These are phyloP conservation scores for Punctularia strigosozonata DNA, from an alignment of 768 basidiomycete species.

Conservation along the genomic window DNA sequence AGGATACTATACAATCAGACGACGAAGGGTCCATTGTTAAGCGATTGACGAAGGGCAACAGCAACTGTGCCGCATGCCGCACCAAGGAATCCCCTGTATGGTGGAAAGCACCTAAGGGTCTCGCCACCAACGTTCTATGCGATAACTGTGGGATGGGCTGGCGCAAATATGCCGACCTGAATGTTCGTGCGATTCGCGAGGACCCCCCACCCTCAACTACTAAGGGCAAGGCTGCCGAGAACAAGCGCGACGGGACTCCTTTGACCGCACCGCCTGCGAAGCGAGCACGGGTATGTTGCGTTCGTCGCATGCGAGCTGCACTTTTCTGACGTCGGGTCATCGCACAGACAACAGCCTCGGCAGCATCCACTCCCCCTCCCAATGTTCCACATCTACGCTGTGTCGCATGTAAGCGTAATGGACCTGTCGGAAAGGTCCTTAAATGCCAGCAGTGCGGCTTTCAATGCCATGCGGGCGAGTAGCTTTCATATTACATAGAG, in stretches of 20 bases:
- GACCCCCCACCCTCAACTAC: conserved; percentile 36
- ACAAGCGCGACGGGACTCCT: conserved; percentile 55
- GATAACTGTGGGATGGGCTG: conserved; percentile 80
- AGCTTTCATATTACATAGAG: background rate
- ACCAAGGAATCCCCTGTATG: conserved; percentile 69
- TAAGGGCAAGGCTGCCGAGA: conserved; percentile 21
- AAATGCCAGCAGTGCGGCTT: conserved; percentile 76
- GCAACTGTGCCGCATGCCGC: conserved; percentile 74
- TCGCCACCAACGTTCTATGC: conserved; percentile 70
- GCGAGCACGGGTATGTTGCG: conserved; percentile 42
- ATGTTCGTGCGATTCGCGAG: conserved; percentile 60
- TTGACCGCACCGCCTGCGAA: conserved; percentile 42
- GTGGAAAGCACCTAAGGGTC: conserved; percentile 90
- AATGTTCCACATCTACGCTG: conserved; percentile 59
- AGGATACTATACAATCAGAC: conserved; percentile 27
- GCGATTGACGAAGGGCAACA: conserved; percentile 37
- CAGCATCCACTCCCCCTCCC: conserved; percentile 33
- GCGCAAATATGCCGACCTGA: conserved; percentile 89
- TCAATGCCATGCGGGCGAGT: conserved; percentile 67
- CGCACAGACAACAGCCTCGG: conserved; percentile 30
- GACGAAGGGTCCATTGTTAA: conserved; percentile 70
- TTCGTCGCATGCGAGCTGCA: background rate
- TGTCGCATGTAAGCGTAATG: conserved; percentile 61
- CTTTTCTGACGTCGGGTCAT: background rate
- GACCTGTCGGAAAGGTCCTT: conserved; percentile 66